Evolutionary conservation across 2,329 filamentous ascomycete genomes (phyloP).

Genomic region (Helotiales sp.): DNA sequence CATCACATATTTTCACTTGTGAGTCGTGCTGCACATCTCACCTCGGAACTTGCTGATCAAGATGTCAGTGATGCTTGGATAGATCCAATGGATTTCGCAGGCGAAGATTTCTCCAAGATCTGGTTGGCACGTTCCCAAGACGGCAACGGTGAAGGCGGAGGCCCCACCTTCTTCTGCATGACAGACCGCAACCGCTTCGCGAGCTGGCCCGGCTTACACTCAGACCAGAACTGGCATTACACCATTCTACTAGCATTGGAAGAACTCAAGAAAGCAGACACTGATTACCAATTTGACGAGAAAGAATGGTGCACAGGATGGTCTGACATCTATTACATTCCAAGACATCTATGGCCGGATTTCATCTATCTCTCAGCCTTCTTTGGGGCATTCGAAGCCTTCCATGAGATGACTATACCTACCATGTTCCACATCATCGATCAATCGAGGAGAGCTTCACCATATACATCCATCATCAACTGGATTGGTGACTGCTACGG

Average conservation of each 20-base stretch:
- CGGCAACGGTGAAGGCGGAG: conserved; percentile 7
- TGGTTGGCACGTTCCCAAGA: conserved; percentile 31
- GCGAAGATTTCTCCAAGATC: conserved; percentile 32
- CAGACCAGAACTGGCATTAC: conserved; percentile 14
- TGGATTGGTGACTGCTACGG: conserved; percentile 12
- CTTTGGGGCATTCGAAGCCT: conserved; percentile 26
- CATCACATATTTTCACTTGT: conserved; percentile 35
- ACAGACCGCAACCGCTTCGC: conserved; percentile 3
- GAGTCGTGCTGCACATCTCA: neutral
- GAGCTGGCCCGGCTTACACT: neutral
- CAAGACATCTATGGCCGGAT: conserved; percentile 36
- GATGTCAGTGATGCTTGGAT: conserved; percentile 36
- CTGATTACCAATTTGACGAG: conserved; percentile 27
- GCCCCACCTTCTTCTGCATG: conserved; percentile 13
- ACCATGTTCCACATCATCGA: conserved; percentile 37
- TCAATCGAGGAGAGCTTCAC: conserved; percentile 18
- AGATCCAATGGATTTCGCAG: conserved; percentile 32
- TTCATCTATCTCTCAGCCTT: conserved; percentile 32
- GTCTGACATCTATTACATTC: conserved; percentile 38
- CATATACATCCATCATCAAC: conserved; percentile 3
- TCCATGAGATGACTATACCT: conserved; percentile 37
- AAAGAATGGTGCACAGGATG: conserved; percentile 36
- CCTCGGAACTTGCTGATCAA: neutral
- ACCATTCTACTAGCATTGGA: conserved; percentile 7
- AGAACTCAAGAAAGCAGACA: conserved; percentile 26